Evolutionary conservation across 257 asterid genomes (phyloP).

Genomic region (Lavandula angustifolia): DNA sequence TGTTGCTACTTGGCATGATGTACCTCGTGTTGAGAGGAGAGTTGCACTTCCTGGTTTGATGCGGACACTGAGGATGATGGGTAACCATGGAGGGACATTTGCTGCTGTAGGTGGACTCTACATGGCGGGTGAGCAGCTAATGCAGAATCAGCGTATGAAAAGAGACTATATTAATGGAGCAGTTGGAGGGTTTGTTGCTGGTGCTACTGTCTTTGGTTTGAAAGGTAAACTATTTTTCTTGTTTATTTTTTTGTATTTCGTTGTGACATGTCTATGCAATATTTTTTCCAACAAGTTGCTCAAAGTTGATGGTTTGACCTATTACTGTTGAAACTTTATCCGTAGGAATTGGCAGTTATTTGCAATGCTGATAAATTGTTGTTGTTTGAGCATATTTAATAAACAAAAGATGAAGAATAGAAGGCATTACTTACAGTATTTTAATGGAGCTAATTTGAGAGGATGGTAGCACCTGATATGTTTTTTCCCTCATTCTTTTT

Average conservation of each 20-base stretch:
- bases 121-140: constrained; percentile 80
- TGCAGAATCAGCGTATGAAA: constrained; percentile 77
- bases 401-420: background rate
- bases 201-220: constrained; percentile 82
- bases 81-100: constrained; percentile 79
- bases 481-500: background rate
- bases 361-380: constrained; percentile 8
- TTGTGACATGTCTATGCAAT: background rate
- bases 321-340: background rate
- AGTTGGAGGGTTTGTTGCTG: constrained; percentile 93
- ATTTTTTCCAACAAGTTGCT: constrained; percentile 14
- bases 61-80: constrained; percentile 95
- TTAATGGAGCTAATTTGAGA: background rate
- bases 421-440: background rate
- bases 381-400: background rate
- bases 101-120: constrained; percentile 96
- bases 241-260: constrained; percentile 2
- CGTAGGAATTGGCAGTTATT: constrained; percentile 2
- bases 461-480: background rate
- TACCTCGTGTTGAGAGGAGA: constrained; percentile 94
- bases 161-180: constrained; percentile 94
- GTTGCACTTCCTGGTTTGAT: constrained; percentile 94
- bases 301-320: background rate
- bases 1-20: constrained; percentile 95
- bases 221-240: constrained; percentile 54